These are phyloP conservation scores for Acanthamoeba culbertsoni DNA, from an alignment of 208 protist genomes.

Conservation along the genomic window DNA sequence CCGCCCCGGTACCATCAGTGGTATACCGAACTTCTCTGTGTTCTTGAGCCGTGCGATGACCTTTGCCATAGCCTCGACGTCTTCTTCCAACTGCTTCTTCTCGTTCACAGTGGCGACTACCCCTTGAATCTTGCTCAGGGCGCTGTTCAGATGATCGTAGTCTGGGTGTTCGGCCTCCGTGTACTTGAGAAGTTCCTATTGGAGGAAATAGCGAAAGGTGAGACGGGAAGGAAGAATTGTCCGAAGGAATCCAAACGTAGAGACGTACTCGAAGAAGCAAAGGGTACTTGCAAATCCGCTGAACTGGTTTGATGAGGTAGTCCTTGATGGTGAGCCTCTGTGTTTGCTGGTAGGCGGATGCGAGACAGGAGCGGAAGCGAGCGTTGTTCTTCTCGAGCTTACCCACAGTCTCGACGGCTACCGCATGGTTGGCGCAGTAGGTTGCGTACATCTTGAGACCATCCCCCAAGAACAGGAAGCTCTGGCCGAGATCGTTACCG, in stretches of 20 bases:
- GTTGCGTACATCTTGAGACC: conserved; percentile 27
- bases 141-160: neutral
- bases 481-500: conserved; percentile 18
- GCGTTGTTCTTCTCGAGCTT: conserved; percentile 1
- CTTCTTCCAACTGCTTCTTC: neutral
- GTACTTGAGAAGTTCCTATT: conserved; percentile 8
- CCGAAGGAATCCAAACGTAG: neutral
- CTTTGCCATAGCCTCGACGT: conserved; percentile 5
- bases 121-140: conserved; percentile 7
- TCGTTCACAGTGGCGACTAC: conserved; percentile 1
- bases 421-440: conserved; percentile 9
- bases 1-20: neutral
- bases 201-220: neutral
- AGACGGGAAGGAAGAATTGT: neutral
- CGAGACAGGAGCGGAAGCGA: neutral
- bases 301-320: conserved; percentile 24
- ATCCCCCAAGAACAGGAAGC: conserved; percentile 41
- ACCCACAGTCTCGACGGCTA: neutral
- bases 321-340: neutral
- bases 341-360: neutral
- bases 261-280: neutral
- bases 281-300: conserved; percentile 8
- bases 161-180: neutral
- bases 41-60: neutral
- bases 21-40: neutral